Evolutionary conservation across 805 yeast genomes (phyloP).

Genomic region (Ogataea henricii): DNA sequence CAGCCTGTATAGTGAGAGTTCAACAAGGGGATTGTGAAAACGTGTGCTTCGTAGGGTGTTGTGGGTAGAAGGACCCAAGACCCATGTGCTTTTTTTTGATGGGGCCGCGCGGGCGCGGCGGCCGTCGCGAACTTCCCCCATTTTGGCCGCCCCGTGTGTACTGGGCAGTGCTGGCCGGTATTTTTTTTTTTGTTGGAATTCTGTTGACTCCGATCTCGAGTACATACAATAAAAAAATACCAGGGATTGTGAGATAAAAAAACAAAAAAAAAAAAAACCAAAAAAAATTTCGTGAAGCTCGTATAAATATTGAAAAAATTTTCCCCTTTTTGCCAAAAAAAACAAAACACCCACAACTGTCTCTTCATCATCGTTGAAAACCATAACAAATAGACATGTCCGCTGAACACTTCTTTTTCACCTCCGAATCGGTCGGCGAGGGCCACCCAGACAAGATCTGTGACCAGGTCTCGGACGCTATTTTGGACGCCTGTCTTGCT

Average conservation of each 20-base stretch:
- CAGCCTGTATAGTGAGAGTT: neutral
- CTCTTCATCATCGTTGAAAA: neutral
- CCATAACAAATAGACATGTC: slow-evolving; percentile 9
- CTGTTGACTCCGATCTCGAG: slow-evolving; percentile 4
- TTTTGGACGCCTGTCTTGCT: slow-evolving; percentile 93
- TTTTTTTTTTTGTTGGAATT: slow-evolving; percentile 3
- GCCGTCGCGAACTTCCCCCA: no score
- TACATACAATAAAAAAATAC: neutral
- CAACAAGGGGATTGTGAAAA: neutral
- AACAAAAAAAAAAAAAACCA: slow-evolving; percentile 2
- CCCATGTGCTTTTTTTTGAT: neutral
- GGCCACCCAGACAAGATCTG: slow-evolving; percentile 96
- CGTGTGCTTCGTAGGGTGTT: no score
- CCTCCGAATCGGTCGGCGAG: slow-evolving; percentile 89
- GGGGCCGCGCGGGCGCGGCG: no score
- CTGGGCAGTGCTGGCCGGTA: neutral
- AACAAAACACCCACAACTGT: neutral
- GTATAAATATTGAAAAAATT: slow-evolving; percentile 12
- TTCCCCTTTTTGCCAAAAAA: slow-evolving; percentile 7
- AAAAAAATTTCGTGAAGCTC: slow-evolving; percentile 2
- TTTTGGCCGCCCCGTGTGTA: no score
- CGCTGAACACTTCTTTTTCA: slow-evolving; percentile 36
- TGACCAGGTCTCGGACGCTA: slow-evolving; percentile 98
- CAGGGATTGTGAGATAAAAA: slow-evolving; percentile 4
- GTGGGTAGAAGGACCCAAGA: no score